phyloP scores from a whole-genome alignment of 2,329 filamentous ascomycete genomes.

The Cladosporium sp. region DNA sequence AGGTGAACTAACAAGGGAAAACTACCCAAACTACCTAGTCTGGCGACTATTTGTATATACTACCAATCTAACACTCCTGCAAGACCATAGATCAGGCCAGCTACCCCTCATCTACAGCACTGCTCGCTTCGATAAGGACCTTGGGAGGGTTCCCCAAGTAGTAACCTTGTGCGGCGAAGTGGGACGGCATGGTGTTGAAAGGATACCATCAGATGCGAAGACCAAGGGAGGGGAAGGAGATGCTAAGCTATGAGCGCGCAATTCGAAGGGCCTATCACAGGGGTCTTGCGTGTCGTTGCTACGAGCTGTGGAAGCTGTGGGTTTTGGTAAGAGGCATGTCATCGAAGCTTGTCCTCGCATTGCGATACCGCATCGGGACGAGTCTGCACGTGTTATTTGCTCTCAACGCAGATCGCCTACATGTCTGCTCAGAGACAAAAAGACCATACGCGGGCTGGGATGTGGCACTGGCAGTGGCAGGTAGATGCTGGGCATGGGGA shows the following conservation, averaged over 20 bases:
- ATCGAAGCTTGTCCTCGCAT: too few species aligned
- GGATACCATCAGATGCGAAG: too few species aligned
- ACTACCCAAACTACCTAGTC: too few species aligned
- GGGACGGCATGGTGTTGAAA: neutral
- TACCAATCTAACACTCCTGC: neutral
- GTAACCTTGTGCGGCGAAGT: constrained; percentile 8
- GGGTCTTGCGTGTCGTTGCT: neutral
- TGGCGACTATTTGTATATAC: neutral
- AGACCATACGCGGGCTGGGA: too few species aligned
- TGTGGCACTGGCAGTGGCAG: too few species aligned
- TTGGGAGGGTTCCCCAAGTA: neutral
- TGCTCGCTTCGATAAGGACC: too few species aligned
- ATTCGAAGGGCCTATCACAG: neutral
- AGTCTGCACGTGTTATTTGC: too few species aligned
- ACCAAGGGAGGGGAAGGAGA: neutral
- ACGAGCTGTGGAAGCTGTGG: neutral
- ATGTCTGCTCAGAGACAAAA: too few species aligned
- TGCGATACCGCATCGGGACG: constrained; percentile 5
- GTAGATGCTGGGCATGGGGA: too few species aligned
- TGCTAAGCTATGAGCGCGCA: neutral
- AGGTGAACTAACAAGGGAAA: neutral
- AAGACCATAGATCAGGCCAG: neutral
- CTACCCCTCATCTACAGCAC: constrained; percentile 1
- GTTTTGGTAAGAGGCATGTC: neutral
- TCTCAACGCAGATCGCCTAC: too few species aligned